Evolutionary conservation across 441 rosid species (phyloP).

Genomic region (Euphorbia schlechtendalii): DNA sequence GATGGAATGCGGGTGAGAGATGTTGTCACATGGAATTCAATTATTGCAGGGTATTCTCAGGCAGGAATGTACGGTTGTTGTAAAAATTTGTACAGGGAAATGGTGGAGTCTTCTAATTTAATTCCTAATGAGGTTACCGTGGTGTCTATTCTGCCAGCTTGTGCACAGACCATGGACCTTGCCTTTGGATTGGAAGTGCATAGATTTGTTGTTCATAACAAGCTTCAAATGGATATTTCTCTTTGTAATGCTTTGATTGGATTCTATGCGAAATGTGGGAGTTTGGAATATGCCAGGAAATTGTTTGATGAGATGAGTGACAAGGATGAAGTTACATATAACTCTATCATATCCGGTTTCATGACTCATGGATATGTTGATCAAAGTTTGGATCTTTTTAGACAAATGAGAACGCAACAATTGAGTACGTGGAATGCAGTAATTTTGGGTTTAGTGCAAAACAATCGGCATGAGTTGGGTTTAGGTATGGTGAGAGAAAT

Average conservation of each 20-base stretch:
- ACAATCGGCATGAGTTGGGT: conserved; percentile 41
- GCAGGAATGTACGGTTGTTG: conserved; percentile 58
- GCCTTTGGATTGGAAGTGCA: conserved; percentile 70
- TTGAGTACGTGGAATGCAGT: conserved; percentile 71
- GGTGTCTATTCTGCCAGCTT: conserved; percentile 64
- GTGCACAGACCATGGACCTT: conserved; percentile 70
- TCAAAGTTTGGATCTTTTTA: conserved; percentile 47
- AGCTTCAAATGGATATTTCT: conserved; percentile 44
- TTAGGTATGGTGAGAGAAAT: conserved; percentile 50
- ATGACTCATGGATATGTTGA: conserved; percentile 70
- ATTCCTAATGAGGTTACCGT: conserved; percentile 60
- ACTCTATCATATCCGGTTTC: conserved; percentile 60
- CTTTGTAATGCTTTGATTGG: conserved; percentile 64
- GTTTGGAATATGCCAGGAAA: conserved; percentile 64
- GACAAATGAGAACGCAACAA: conserved; percentile 37
- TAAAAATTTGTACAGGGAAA: conserved; percentile 47
- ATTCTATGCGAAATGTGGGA: conserved; percentile 76
- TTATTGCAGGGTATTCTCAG: conserved; percentile 84
- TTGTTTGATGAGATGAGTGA: conserved; percentile 64
- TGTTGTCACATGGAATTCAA: too few relatives aligned
- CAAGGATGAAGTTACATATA: conserved; percentile 62
- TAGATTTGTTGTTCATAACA: conserved; percentile 33
- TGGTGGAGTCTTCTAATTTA: conserved; percentile 37
- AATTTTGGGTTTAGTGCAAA: conserved; percentile 79
- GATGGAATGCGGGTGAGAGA: conserved; percentile 58